A percentile compares a stretch with the other conserved stretches of the same genome.
Evolutionary conservation across 371 early-diverging fungal genomes (phyloP).

Genomic region (Mortierella sp.): DNA sequence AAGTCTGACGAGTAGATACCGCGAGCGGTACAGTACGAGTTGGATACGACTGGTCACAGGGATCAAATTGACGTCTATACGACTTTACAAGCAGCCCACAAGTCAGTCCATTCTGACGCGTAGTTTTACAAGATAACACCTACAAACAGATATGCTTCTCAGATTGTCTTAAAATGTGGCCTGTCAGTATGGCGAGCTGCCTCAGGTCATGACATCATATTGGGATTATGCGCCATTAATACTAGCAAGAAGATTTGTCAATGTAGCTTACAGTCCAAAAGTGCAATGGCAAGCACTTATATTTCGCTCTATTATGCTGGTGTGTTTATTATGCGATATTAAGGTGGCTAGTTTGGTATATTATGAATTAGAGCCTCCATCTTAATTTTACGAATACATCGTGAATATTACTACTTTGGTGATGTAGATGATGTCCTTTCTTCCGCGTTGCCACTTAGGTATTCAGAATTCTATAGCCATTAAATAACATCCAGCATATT

Average conservation of each 20-base stretch:
- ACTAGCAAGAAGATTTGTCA: too few species aligned
- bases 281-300: not conserved
- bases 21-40: slow-evolving; percentile 46
- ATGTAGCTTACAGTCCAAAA: not conserved
- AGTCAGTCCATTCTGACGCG: slow-evolving; percentile 43
- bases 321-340: not conserved
- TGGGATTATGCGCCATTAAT: too few species aligned
- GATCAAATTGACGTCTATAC: slow-evolving; percentile 50
- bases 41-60: slow-evolving; percentile 54
- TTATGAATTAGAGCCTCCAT: not conserved
- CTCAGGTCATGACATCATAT: too few species aligned
- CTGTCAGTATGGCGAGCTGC: too few species aligned
- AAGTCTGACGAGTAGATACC: slow-evolving; percentile 35
- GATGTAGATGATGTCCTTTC: not conserved
- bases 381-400: too few species aligned
- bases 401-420: too few species aligned
- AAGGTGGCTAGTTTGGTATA: slow-evolving; percentile 1
- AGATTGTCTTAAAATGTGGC: too few species aligned
- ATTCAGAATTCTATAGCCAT: slow-evolving; percentile 24
- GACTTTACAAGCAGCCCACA: slow-evolving; percentile 51
- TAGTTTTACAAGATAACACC: slow-evolving; percentile 43
- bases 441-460: slow-evolving; percentile 1
- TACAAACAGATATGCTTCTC: not conserved
- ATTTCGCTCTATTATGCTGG: not conserved
- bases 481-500: not conserved